phyloP scores from a whole-genome alignment of 441 rosid species.

The Euphorbia celastroides region DNA sequence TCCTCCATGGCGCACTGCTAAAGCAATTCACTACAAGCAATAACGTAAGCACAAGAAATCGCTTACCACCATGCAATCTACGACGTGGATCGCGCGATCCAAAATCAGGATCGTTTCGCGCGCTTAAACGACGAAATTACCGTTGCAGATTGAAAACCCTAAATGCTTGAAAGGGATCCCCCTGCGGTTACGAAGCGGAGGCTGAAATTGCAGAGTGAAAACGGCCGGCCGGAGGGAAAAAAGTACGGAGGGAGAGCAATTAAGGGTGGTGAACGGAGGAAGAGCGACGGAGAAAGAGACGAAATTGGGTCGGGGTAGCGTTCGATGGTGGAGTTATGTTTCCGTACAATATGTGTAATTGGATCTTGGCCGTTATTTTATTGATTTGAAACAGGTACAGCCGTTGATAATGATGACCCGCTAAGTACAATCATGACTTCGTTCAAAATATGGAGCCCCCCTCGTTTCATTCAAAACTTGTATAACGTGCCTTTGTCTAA shows the following conservation, averaged over 20 bases:
- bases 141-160: not conserved
- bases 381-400: not conserved
- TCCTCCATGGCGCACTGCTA: slow-evolving; percentile 53
- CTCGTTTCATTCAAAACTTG: too few species aligned
- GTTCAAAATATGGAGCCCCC: not conserved
- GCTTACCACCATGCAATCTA: slow-evolving; percentile 6
- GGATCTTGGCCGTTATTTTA: not conserved
- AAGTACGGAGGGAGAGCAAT: not conserved
- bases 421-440: not conserved
- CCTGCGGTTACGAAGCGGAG: not conserved
- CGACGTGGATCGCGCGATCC: slow-evolving; percentile 4
- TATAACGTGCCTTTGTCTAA: not conserved
- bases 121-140: not conserved
- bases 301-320: slow-evolving; percentile 1
- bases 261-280: not conserved
- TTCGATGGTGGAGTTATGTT: not conserved
- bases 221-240: slow-evolving; percentile 1
- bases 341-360: not conserved
- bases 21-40: slow-evolving; percentile 20
- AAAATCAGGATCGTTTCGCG: slow-evolving; percentile 2
- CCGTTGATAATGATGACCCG: not conserved
- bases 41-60: slow-evolving; percentile 3
- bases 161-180: not conserved
- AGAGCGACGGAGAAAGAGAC: not conserved
- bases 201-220: not conserved